Evolutionary conservation across 1,284 basidiomycete species (phyloP), one percentile per base, ranked within the genome.

Genomic region (Leccinum insolens): DNA sequence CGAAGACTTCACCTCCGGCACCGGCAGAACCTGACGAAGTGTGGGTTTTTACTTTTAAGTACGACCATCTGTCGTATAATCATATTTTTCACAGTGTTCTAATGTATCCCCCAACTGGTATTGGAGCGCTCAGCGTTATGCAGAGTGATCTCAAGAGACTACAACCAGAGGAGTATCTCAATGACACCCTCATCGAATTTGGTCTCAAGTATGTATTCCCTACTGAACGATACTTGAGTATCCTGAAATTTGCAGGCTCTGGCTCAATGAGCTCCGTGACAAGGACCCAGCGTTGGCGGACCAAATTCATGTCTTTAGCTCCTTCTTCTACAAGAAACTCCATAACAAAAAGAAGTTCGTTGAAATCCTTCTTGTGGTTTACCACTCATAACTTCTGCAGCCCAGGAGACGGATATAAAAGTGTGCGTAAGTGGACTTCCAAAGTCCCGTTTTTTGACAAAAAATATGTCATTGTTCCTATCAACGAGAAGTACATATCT

Each of bases 301-400:
- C 7, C 85, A 94, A 72, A 86, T 97, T 2, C 90, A 98, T 76
- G 85, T 99, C 7, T 99, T 99, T 84, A 99, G 91, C 77, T 96
- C 96, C 0, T 99, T 98, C 82, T 99, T 99, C 80, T 99, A 95
- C 83, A 94, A 96, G 80, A 96, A 96, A 76, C 81, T 99, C n/a
- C 90, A 90, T 68, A 86, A 90, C 68, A 86, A 86, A 70, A 89
- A 87, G 75, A 87, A 87, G 91, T 91, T 78, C 61, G 88, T 79
- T 22, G 52, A 65, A 17, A 55, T 14, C 6, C 31, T 58, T 57
- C 41, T 9, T 61, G 41, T 64, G 41, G 14, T 57, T 68, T 61
- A 20, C 22, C 11, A 5, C n/a, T 78, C 64, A 64, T 52, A 11
- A 11, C n/a, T 22, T 68, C 46, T 66, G 28, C 62, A 91, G 90